phyloP scores from a whole-genome alignment of 768 basidiomycete genomes.

The Boletus tylopilopsis region DNA sequence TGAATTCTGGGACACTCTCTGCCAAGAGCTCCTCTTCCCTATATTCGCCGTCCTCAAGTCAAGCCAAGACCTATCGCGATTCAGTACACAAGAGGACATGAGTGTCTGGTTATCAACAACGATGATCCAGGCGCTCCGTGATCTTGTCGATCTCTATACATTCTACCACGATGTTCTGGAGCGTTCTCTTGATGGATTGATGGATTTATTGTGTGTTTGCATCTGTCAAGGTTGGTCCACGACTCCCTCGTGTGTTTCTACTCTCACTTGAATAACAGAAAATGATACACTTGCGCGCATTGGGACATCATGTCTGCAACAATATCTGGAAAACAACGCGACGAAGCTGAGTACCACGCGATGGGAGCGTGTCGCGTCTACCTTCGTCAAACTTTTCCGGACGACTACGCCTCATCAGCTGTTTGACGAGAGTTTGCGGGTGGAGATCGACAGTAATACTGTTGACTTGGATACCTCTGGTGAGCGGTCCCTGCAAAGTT shows the following conservation, averaged over 20 bases:
- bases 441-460: constrained; percentile 65
- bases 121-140: constrained; percentile 95
- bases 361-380: constrained; percentile 90
- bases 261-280: constrained; percentile 47
- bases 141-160: constrained; percentile 93
- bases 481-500: constrained; percentile 3
- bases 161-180: constrained; percentile 91
- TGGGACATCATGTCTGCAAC: constrained; percentile 96
- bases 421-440: constrained; percentile 88
- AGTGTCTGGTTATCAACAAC: constrained; percentile 99
- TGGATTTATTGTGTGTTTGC: constrained; percentile 92
- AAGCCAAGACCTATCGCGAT: constrained; percentile 86
- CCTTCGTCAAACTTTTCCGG: constrained; percentile 94
- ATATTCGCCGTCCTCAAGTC: constrained; percentile 96
- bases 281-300: constrained; percentile 97
- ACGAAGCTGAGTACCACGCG: constrained; percentile 74
- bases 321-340: constrained; percentile 90
- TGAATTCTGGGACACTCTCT: constrained; percentile 98
- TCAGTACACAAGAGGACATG: constrained; percentile 97
- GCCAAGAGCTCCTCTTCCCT: constrained; percentile 94
- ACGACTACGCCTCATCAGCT: constrained; percentile 97
- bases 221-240: constrained; percentile 85
- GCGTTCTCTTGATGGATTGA: constrained; percentile 85
- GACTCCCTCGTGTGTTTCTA: not conserved
- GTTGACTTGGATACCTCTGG: constrained; percentile 53